Evolutionary conservation across 306 rosid species (phyloP), one percentile per base, ranked within the genome.

Genomic region (Gynostemma pentaphyllum): DNA sequence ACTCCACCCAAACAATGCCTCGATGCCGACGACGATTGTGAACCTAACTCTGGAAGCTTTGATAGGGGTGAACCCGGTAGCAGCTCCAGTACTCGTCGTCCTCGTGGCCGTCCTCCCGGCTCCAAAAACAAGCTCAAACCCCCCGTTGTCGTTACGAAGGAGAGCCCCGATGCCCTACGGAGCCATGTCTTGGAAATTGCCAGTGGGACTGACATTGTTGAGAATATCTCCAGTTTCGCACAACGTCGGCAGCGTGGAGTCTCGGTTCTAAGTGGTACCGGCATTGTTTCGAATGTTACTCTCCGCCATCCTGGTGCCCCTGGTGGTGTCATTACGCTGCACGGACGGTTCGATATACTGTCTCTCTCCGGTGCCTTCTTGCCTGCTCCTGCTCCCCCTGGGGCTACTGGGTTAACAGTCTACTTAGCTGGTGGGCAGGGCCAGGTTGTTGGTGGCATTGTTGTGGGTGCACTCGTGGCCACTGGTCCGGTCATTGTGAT

Each of bases 61-160:
- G 86, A 83, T 45, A 60, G 61, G 37, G 32, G 7, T 4, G 85
- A 83, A 62, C 90, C 88, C 0, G 77, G 71, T 8, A 27, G 55
- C 26, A 76, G 81, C 5, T 75, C 81, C 70, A 78, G 73, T 13
- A 61, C 72, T 6, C 88, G 97, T 27, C 70, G 98, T 4, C 88
- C 98, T 0, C 84, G 98, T 5, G 98, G 98, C 19, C 74, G 98
- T 0, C 98, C 98, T 0, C 87, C 94, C 0, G 98, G 98, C 0
- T 92, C 98, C 0, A 92, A 81, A 46, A 92, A 92, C 94, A 88
- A 71, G 60, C 78, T 80, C 1, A 92, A 78, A 51, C 88, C 96
- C 0, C 96, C 98, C 0, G 68, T 92, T 2, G 79, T 86, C 1
- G 70, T 92, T 9, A 78, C 96, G 0, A 88, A 82, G 64, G 98